phyloP scores from a whole-genome alignment of 2,329 filamentous ascomycete species.

The Colletotrichum lentis region DNA sequence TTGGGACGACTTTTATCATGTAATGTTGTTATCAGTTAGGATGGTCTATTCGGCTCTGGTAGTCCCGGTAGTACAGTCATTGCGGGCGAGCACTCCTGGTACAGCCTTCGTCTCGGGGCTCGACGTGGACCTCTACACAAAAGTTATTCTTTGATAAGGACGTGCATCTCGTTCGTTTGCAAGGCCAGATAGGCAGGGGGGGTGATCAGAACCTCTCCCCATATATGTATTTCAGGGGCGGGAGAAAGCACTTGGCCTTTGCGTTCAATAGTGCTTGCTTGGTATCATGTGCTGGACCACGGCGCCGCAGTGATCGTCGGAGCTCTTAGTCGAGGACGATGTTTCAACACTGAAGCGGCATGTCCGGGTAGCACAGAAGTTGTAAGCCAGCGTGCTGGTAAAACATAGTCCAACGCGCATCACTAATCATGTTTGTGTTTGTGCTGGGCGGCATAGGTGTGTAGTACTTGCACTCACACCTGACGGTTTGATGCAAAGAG shows the following conservation, averaged over 20 bases:
- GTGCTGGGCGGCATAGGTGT: neutral
- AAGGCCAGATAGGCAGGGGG: neutral
- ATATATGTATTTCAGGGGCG: slow-evolving; percentile 17
- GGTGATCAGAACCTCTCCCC: slow-evolving; percentile 7
- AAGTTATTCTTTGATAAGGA: slow-evolving; percentile 22
- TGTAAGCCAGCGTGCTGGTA: neutral
- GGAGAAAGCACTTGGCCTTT: slow-evolving; percentile 50
- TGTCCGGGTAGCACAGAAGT: neutral
- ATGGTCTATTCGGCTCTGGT: neutral
- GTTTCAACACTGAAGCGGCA: neutral
- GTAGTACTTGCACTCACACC: neutral
- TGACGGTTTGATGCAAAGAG: neutral
- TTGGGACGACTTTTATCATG: slow-evolving; percentile 13
- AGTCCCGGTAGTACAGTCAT: slow-evolving; percentile 3
- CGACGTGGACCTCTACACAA: slow-evolving; percentile 3
- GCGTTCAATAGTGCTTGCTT: slow-evolving; percentile 45
- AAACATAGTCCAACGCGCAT: neutral
- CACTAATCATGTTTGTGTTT: neutral
- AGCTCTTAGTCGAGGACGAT: neutral
- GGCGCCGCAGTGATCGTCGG: slow-evolving; percentile 31
- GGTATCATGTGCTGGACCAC: slow-evolving; percentile 28
- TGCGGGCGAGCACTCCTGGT: neutral
- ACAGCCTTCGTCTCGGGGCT: slow-evolving; percentile 14
- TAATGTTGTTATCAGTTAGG: slow-evolving; percentile 7
- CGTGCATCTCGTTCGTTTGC: neutral